A percentile compares a stretch with the other conserved stretches of the same genome.
Evolutionary conservation across 225 moss, liverwort and hornwort species (phyloP).

Genomic region (Takakia lepidozioides): DNA sequence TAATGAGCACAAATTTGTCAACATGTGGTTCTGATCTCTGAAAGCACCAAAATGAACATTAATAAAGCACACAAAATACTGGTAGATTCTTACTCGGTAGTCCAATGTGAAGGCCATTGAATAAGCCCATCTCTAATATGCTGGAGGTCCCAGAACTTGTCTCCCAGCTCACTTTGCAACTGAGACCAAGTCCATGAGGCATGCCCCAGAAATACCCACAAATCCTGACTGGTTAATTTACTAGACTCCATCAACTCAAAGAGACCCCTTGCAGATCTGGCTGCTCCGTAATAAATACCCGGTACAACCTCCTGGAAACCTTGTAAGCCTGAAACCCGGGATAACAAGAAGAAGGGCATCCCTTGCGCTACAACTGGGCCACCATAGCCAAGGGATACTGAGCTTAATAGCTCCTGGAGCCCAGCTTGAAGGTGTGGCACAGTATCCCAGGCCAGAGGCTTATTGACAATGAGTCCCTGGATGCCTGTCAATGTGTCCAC

Average conservation of each 20-base stretch:
- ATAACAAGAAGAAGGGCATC: slow-evolving; percentile 16
- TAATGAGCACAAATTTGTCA: too few relatives aligned
- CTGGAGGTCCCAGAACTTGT: slow-evolving; percentile 9
- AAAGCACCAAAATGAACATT: too few relatives aligned
- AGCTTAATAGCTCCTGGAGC: slow-evolving; percentile 5
- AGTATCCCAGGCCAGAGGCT: slow-evolving; percentile 11
- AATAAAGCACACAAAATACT: too few relatives aligned
- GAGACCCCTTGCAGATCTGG: slow-evolving; percentile 3
- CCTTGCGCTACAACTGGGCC: slow-evolving; percentile 19
- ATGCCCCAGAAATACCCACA: slow-evolving; percentile 29
- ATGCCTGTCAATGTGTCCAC: slow-evolving; percentile 5
- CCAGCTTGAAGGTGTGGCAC: slow-evolving; percentile 4
- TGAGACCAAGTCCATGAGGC: slow-evolving; percentile 25
- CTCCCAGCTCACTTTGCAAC: slow-evolving; percentile 17
- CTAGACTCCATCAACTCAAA: slow-evolving; percentile 8
- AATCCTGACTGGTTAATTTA: slow-evolving; percentile 12
- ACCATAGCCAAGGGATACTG: slow-evolving; percentile 20
- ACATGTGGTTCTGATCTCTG: too few relatives aligned
- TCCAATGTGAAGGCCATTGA: slow-evolving; percentile 19
- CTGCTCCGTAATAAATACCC: slow-evolving; percentile 11
- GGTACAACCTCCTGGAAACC: slow-evolving; percentile 16
- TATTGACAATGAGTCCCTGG: slow-evolving; percentile 23
- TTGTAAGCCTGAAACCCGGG: slow-evolving; percentile 6
- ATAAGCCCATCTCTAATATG: slow-evolving; percentile 9
- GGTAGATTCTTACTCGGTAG: too few relatives aligned